Evolutionary conservation across 2,329 filamentous ascomycete genomes (phyloP).

Genomic region (Ophiostoma montium): DNA sequence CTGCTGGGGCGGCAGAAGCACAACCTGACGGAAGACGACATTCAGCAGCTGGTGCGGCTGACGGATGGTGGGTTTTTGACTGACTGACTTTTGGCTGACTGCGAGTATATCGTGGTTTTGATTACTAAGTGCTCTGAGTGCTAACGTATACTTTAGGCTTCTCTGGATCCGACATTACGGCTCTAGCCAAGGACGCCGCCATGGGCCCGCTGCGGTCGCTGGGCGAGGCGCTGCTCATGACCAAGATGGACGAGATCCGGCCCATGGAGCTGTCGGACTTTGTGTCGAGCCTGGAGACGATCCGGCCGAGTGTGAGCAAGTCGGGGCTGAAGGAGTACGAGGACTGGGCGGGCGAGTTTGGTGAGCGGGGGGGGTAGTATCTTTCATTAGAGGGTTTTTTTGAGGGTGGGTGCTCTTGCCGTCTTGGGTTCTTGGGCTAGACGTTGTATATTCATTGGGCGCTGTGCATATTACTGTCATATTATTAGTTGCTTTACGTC

Average conservation of each 20-base stretch:
- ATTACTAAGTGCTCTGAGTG: too few relatives aligned
- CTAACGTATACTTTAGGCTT: too few relatives aligned
- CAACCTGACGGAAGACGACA: constrained; percentile 54
- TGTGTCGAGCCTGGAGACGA: constrained; percentile 65
- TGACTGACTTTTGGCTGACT: too few relatives aligned
- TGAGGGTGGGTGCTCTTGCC: neutral
- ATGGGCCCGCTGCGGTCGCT: constrained; percentile 90
- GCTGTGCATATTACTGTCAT: neutral
- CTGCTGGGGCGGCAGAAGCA: constrained; percentile 82
- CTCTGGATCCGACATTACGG: constrained; percentile 92
- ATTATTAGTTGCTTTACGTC: neutral
- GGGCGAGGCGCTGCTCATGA: constrained; percentile 77
- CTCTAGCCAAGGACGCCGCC: constrained; percentile 89
- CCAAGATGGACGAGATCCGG: constrained; percentile 87
- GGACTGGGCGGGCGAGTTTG: constrained; percentile 87
- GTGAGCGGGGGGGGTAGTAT: constrained; percentile 66
- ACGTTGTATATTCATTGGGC: too few relatives aligned
- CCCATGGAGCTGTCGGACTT: constrained; percentile 78
- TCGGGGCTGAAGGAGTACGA: constrained; percentile 79
- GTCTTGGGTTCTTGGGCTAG: neutral
- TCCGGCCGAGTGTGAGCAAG: constrained; percentile 79
- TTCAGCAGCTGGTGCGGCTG: constrained; percentile 57
- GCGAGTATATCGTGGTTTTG: too few relatives aligned
- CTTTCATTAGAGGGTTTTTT: neutral
- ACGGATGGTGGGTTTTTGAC: too few relatives aligned